Conservation (phyloP, 352 stramenopile species). For the Aphanomyces cochlioides region DNA sequence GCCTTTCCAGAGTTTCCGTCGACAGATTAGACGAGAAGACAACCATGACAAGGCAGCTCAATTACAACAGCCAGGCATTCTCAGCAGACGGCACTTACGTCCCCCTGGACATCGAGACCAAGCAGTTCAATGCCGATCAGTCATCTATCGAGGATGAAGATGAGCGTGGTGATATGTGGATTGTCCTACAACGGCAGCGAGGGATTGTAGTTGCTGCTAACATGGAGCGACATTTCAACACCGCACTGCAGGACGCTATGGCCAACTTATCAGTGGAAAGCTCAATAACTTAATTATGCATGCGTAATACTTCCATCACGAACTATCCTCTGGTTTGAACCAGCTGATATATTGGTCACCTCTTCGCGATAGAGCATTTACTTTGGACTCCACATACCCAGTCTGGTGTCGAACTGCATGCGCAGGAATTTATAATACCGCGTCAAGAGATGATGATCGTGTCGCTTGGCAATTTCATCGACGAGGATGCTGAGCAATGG, state of each 20-base stretch:
- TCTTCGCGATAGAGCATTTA: conserved; percentile 28
- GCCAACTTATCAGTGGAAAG: background rate
- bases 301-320: too few species aligned
- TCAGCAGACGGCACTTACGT: background rate
- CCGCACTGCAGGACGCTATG: background rate
- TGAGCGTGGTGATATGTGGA: background rate
- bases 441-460: conserved; percentile 68
- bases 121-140: conserved; percentile 1
- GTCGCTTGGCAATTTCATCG: conserved; percentile 67
- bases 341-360: too few species aligned
- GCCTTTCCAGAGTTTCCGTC: background rate
- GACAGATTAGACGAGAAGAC: background rate
- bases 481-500: conserved; percentile 53
- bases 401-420: conserved; percentile 85
- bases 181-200: background rate
- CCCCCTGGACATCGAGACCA: background rate
- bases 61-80: conserved; percentile 16
- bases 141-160: background rate
- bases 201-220: background rate
- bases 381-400: conserved; percentile 87
- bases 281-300: too few species aligned
- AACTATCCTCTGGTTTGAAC: too few species aligned
- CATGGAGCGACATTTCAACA: background rate
- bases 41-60: conserved; percentile 1
- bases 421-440: conserved; percentile 83